Evolutionary conservation across 2,329 filamentous ascomycete genomes (phyloP).

Genomic region (Berkeleyomyces rouxiae): DNA sequence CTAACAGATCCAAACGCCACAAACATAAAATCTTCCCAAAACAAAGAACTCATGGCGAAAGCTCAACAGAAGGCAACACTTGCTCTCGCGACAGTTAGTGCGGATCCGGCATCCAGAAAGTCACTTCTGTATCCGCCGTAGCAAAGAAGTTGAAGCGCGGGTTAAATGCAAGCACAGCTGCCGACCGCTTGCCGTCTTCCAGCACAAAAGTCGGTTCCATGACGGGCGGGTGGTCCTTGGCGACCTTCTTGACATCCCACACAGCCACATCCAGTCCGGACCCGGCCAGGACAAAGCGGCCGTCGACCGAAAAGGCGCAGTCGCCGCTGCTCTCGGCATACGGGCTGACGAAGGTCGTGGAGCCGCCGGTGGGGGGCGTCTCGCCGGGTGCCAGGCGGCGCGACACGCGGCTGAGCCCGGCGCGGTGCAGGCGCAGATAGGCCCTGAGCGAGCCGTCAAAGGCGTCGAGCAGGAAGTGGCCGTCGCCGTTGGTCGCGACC

Average conservation of each 20-base stretch:
- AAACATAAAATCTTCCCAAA: neutral
- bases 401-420: conserved; percentile 33
- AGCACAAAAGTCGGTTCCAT: conserved; percentile 47
- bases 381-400: conserved; percentile 39
- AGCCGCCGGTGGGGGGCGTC: conserved; percentile 18
- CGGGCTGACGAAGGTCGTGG: conserved; percentile 20
- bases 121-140: conserved; percentile 68
- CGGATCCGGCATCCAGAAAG: conserved; percentile 63
- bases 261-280: conserved; percentile 56
- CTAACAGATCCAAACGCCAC: neutral
- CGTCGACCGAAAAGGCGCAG: conserved; percentile 78
- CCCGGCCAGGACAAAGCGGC: conserved; percentile 76
- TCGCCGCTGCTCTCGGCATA: conserved; percentile 50
- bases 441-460: conserved; percentile 70
- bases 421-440: conserved; percentile 46
- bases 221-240: conserved; percentile 37
- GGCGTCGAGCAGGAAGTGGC: conserved; percentile 86
- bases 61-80: neutral
- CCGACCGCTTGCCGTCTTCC: conserved; percentile 45
- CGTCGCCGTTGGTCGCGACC: conserved; percentile 64
- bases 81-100: neutral
- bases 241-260: conserved; percentile 54
- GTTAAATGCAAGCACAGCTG: conserved; percentile 70
- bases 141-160: conserved; percentile 84
- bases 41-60: neutral